Base-by-base conservation (phyloP, 2,329 filamentous ascomycete species). In the Alternaria rosae region DNA sequence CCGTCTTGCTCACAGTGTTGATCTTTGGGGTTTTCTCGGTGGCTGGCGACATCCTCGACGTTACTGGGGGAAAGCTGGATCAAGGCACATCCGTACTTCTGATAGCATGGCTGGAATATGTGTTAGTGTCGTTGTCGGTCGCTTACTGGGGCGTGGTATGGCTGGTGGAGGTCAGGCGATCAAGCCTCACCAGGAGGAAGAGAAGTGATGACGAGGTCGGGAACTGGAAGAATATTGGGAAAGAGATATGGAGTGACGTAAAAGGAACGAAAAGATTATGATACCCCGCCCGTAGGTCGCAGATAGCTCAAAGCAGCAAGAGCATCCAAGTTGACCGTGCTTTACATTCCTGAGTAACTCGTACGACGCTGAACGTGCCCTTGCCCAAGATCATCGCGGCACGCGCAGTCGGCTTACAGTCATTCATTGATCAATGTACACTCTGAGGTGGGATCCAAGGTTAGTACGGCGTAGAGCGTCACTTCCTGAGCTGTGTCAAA, bases 161-260 rank as follows among this genome's bases (percentile, higher is more conserved):
- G 73, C 74, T 74, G 59, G 70, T 75, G 15, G 71, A 74, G 64
- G 64, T 68, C 12, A 62, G 71, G 43, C 61, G 43, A 25, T 66
- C 50, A 47, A 62, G 64, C 13, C 66, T 72, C 53, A 57, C 64
- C 0, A 67, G 52, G 53, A 65, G 67, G 17, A 45, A 20, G 43
- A 65, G 72, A 21, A 62, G 61, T 15, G 64, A 67, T 9, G 64
- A 67, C 5, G 68, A 73, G 61, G 51, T 66, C 4, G 72, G 69
- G n/a, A 61, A 69, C 32, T 74, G 72, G 72, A 67, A 54, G n/a
- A 64, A 62, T 1, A 60, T 69, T 12, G 38, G 60, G 3, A 57
- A 23, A 10, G 70, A 73, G 17, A 17, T 73, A 13, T 61, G 57
- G 62, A 64, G 47, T 15, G 68, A 73, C 50, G 13, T 72, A 13